These are phyloP conservation scores for Plantago elongata DNA, from an alignment of 257 asterid species.

Conservation along the genomic window DNA sequence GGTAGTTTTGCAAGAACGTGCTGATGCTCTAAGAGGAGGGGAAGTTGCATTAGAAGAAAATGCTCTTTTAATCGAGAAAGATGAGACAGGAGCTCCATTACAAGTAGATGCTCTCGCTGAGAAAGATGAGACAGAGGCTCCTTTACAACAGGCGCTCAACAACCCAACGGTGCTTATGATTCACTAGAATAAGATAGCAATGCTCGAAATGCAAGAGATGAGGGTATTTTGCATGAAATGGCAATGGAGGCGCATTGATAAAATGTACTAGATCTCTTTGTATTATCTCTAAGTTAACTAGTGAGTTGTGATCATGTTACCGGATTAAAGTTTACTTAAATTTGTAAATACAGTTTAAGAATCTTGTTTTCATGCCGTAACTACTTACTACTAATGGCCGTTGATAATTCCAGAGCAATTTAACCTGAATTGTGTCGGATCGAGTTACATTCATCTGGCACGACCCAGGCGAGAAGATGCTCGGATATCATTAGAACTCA, in stretches of 20 bases:
- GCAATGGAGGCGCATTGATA: neutral
- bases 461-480: no score
- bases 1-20: conserved; percentile 12
- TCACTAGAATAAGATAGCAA: neutral
- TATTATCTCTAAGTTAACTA: neutral
- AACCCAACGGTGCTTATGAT: neutral
- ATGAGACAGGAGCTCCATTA: neutral
- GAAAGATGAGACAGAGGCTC: no score
- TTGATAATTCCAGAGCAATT: no score
- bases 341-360: neutral
- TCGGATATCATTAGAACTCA: no score
- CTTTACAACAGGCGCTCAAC: neutral
- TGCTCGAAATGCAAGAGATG: neutral
- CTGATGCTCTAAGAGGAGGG: conserved; percentile 8
- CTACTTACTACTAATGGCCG: no score
- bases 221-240: neutral
- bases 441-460: no score
- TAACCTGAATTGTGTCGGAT: no score
- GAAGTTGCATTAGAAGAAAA: conserved; percentile 13
- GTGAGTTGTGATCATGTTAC: neutral
- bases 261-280: neutral
- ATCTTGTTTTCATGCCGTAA: no score
- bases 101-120: neutral
- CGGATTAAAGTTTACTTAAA: neutral
- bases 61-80: neutral